Conservation (phyloP, 192 early-diverging fungal species). For the Cladochytrium replicatum region DNA sequence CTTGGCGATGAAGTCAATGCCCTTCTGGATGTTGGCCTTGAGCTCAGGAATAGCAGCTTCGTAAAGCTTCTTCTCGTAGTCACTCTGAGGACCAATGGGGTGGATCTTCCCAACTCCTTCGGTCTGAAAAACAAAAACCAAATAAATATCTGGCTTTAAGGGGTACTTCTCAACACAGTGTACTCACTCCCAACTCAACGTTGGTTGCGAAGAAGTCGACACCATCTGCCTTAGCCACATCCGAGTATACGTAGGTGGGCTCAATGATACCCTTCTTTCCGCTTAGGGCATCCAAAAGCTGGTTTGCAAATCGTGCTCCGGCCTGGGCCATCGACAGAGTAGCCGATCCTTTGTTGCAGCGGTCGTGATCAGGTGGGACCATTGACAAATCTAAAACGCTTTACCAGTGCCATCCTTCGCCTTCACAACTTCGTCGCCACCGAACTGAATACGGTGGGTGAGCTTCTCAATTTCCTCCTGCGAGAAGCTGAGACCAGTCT, state of each 20-base stretch:
- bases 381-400: too few species aligned
- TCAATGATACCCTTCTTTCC: constrained; percentile 79
- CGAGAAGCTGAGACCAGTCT: constrained; percentile 59
- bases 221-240: constrained; percentile 52
- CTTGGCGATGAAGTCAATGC: constrained; percentile 62
- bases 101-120: constrained; percentile 80
- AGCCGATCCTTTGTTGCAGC: constrained; percentile 41
- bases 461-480: constrained; percentile 74
- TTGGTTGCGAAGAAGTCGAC: constrained; percentile 50
- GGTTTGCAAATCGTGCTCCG: constrained; percentile 78
- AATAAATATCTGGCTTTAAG: too few species aligned
- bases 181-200: constrained; percentile 49
- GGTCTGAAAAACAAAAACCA: too few species aligned
- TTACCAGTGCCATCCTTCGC: constrained; percentile 89
- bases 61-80: constrained; percentile 76
- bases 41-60: constrained; percentile 69
- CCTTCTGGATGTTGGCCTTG: constrained; percentile 81
- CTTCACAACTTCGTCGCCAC: constrained; percentile 97
- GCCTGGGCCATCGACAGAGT: constrained; percentile 83
- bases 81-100: constrained; percentile 59
- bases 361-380: too few species aligned
- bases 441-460: constrained; percentile 94
- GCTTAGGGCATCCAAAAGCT: constrained; percentile 72
- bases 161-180: too few species aligned
- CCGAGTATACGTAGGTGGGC: constrained; percentile 72